phyloP scores from a whole-genome alignment of 2,329 filamentous ascomycete species.

The Penicillium expansum region DNA sequence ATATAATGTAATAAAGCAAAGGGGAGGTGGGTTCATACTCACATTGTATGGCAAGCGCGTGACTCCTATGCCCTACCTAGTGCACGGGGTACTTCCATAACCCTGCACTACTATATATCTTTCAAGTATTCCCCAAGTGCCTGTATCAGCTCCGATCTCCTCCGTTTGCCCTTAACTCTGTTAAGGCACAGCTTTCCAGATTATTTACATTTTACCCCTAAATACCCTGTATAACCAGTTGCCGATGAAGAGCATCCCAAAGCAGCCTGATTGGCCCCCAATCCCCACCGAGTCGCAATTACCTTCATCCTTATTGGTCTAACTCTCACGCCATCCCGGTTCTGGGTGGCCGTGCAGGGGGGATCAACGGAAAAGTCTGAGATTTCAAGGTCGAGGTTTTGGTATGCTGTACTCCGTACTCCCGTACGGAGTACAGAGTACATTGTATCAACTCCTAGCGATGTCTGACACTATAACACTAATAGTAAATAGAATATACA shows the following conservation, averaged over 20 bases:
- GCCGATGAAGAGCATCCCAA: constrained; percentile 22
- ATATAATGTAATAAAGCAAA: background rate
- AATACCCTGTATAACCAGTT: constrained; percentile 12
- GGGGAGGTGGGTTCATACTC: background rate
- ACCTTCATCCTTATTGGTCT: constrained; percentile 17
- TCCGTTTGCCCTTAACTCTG: background rate
- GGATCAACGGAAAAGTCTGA: constrained; percentile 7
- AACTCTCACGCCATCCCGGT: constrained; percentile 18
- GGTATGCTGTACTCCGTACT: background rate
- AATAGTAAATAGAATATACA: background rate
- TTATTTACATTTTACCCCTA: background rate
- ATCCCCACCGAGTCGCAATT: constrained; percentile 9
- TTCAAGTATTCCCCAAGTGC: background rate
- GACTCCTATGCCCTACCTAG: background rate
- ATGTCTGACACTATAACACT: background rate
- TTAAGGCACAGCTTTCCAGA: background rate
- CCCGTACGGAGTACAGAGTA: no score
- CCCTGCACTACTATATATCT: background rate
- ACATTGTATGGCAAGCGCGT: background rate
- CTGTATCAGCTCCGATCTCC: background rate
- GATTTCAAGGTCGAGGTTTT: background rate
- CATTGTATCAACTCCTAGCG: background rate
- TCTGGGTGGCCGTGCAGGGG: constrained; percentile 23
- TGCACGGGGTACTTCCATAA: no score
- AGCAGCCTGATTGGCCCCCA: constrained; percentile 23